Base-by-base conservation (phyloP, 2,329 filamentous ascomycete genomes). In the Epichloe sylvatica region DNA sequence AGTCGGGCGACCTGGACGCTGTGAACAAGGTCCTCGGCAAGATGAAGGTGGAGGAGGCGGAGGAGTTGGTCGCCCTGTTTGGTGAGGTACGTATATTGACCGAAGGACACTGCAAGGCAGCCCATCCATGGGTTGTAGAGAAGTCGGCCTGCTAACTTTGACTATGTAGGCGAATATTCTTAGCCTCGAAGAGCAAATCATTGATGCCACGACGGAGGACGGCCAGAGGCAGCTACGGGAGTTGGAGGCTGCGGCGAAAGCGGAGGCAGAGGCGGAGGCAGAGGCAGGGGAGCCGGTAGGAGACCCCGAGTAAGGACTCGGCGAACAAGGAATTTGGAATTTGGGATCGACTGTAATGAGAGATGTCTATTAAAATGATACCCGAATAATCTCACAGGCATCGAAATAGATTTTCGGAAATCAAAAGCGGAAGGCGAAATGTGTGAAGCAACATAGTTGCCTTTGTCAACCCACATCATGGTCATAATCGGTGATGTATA, bases 131-230 rank as follows among this genome's bases (percentile, higher is more conserved):
- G 33, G 21, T 37, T 23, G 45, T n/a, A 13, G 23, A 35, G 12
- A 21, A 25, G 35, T 35, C 47, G 43, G 12, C 49, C 45, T 17
- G 41, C 25, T 36, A 15, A 45, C 40, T 35, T 34, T 45, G 49
- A 42, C 40, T 9, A 9, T 39, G 47, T 54, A 83, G 70, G 88
- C 88, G 15, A 87, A 86, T 37, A 91, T 96, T 73, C 68, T 98
- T 56, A 95, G 86, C 64, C 66, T 98, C 46, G 89, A 97, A 64
- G 83, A 95, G 62, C 83, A 94, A 46, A 88, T 98, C 47, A 94
- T 98, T 57, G 92, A 98, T 68, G 87, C 89, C 1, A 98, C 89
- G 43, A 94, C 91, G 2, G 83, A 89, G 62, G 83, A 92, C 63
- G 90, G 90, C 3, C 77, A 83, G 71, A 78, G 82, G 64, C 81